phyloP scores from a whole-genome alignment of 495 filamentous ascomycete species.

The Tuber aestivum region DNA sequence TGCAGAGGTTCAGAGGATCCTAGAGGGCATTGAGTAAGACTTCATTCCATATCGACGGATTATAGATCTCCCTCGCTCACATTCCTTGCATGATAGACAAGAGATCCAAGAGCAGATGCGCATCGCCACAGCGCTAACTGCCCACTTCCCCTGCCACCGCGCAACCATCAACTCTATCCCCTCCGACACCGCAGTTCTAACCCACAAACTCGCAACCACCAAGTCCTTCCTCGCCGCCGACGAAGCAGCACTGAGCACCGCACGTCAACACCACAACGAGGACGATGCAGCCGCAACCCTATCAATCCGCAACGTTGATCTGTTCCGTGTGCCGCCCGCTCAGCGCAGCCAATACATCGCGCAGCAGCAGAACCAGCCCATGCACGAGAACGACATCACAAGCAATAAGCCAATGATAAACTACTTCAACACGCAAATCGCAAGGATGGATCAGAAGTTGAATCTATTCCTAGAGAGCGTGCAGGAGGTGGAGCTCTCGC shows the following conservation, averaged over 20 bases:
- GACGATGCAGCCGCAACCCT: slow-evolving; percentile 39
- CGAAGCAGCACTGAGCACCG: slow-evolving; percentile 26
- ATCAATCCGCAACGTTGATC: slow-evolving; percentile 39
- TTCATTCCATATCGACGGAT: neutral
- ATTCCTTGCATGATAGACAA: slow-evolving; percentile 10
- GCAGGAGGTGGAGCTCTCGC: slow-evolving; percentile 38
- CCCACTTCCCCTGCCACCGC: slow-evolving; percentile 31
- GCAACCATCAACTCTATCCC: slow-evolving; percentile 35
- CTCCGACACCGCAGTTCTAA: slow-evolving; percentile 36
- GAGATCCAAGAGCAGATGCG: slow-evolving; percentile 39
- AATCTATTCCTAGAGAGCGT: slow-evolving; percentile 33
- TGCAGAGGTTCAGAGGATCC: slow-evolving; percentile 69
- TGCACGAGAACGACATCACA: slow-evolving; percentile 40
- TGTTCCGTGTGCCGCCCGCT: slow-evolving; percentile 39
- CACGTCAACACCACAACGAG: slow-evolving; percentile 28
- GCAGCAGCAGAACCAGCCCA: slow-evolving; percentile 26
- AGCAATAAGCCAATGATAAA: slow-evolving; percentile 40
- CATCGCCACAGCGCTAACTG: slow-evolving; percentile 26
- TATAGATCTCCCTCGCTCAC: neutral
- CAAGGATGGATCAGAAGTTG: slow-evolving; percentile 37
- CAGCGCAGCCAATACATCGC: slow-evolving; percentile 40
- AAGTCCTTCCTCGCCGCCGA: slow-evolving; percentile 42
- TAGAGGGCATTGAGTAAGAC: slow-evolving; percentile 61
- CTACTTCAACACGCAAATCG: slow-evolving; percentile 39
- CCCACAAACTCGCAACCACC: slow-evolving; percentile 39